These are phyloP conservation scores for Hygrocybe coccinea DNA, from an alignment of 768 basidiomycete species.

Conservation along the genomic window DNA sequence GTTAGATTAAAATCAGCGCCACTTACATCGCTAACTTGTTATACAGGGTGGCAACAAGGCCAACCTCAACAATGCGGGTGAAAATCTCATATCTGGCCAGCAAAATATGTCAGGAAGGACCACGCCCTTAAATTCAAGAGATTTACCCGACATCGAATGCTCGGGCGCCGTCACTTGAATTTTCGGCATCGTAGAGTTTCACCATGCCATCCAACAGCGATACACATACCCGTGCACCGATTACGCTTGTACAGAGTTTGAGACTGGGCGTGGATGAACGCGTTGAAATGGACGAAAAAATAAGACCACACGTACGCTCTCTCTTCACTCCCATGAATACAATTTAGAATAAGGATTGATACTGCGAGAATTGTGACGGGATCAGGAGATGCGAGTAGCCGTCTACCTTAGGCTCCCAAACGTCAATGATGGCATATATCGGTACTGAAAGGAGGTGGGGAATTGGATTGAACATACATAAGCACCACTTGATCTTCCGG, in stretches of 20 bases:
- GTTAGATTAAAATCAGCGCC: slow-evolving; percentile 8
- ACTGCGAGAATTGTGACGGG: slow-evolving; percentile 53
- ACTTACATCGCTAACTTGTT: slow-evolving; percentile 56
- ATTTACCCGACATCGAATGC: slow-evolving; percentile 74
- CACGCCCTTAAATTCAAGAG: slow-evolving; percentile 6
- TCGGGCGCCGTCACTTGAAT: slow-evolving; percentile 56
- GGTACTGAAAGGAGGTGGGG: not conserved
- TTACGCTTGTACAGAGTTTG: slow-evolving; percentile 47
- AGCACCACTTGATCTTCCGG: slow-evolving; percentile 72
- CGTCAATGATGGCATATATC: slow-evolving; percentile 14
- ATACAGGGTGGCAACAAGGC: slow-evolving; percentile 57
- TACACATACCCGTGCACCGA: slow-evolving; percentile 63
- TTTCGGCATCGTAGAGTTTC: slow-evolving; percentile 61
- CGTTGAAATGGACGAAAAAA: slow-evolving; percentile 1
- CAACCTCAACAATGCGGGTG: slow-evolving; percentile 55
- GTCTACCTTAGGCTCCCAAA: slow-evolving; percentile 34
- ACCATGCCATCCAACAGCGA: slow-evolving; percentile 68
- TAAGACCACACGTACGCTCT: slow-evolving; percentile 61
- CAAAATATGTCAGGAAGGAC: slow-evolving; percentile 4
- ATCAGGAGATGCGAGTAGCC: slow-evolving; percentile 63
- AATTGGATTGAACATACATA: slow-evolving; percentile 45
- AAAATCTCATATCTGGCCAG: slow-evolving; percentile 57
- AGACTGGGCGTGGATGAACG: slow-evolving; percentile 34
- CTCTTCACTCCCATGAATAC: slow-evolving; percentile 50
- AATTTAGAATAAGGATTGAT: slow-evolving; percentile 70